Percentiles rank a stretch among this genome's conserved stretches.
phyloP scores from a whole-genome alignment of 805 yeast genomes.

The Lipomyces yamanashiensis region DNA sequence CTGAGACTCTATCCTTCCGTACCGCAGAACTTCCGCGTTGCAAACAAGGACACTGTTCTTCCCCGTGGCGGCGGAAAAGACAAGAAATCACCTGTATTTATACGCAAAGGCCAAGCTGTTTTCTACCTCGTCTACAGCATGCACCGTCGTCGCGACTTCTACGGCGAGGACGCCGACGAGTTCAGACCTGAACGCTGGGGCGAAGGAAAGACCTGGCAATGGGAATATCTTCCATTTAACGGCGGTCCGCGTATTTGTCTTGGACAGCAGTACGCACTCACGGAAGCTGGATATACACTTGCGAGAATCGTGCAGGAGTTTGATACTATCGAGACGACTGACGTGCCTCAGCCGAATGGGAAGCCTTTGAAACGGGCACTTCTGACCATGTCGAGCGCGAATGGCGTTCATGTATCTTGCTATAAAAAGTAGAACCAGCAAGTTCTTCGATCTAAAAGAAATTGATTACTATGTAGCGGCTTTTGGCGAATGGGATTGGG shows the following conservation, averaged over 20 bases:
- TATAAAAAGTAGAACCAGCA: not conserved
- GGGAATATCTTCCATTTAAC: slow-evolving; percentile 59
- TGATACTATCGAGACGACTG: slow-evolving; percentile 36
- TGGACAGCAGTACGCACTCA: slow-evolving; percentile 61
- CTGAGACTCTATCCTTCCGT: slow-evolving; percentile 59
- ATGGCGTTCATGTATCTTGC: slow-evolving; percentile 22
- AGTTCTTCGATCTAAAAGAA: not conserved
- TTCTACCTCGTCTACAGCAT: slow-evolving; percentile 50
- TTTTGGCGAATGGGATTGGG: too few species aligned
- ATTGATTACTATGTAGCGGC: too few species aligned
- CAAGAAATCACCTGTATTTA: slow-evolving; percentile 47
- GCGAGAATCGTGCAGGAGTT: slow-evolving; percentile 48
- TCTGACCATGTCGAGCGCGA: slow-evolving; percentile 22
- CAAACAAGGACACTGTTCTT: slow-evolving; percentile 53
- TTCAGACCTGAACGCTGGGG: slow-evolving; percentile 58
- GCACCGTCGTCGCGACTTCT: slow-evolving; percentile 50
- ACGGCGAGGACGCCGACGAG: slow-evolving; percentile 53
- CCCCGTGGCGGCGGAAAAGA: slow-evolving; percentile 59
- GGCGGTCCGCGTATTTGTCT: slow-evolving; percentile 62
- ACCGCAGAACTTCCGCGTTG: slow-evolving; percentile 54
- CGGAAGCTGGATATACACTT: slow-evolving; percentile 55
- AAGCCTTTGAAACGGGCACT: slow-evolving; percentile 19
- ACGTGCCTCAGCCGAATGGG: slow-evolving; percentile 14
- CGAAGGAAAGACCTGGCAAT: slow-evolving; percentile 47
- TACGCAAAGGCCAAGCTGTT: slow-evolving; percentile 52